These are phyloP conservation scores for Leptographium galeiforme DNA, from an alignment of 2,329 filamentous ascomycete species.

Conservation along the genomic window DNA sequence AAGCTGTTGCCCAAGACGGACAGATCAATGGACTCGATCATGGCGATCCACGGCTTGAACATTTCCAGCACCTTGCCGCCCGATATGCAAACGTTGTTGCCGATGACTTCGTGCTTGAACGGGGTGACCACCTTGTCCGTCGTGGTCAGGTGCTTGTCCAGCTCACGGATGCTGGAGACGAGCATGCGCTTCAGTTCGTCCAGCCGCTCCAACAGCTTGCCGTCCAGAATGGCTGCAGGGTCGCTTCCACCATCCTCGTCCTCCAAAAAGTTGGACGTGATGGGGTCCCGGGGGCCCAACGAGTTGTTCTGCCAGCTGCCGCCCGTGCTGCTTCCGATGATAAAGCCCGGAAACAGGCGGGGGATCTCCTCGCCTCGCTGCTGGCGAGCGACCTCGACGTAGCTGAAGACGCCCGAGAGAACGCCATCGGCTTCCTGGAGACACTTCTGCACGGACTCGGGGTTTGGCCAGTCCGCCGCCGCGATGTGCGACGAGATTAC, in stretches of 20 bases:
- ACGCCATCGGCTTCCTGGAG: slow-evolving; percentile 96
- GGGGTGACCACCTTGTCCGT: slow-evolving; percentile 73
- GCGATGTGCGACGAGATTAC: slow-evolving; percentile 97
- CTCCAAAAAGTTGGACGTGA: slow-evolving; percentile 74
- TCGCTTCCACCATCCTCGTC: slow-evolving; percentile 63
- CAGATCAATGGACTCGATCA: slow-evolving; percentile 85
- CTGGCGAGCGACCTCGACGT: slow-evolving; percentile 87
- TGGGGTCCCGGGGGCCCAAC: slow-evolving; percentile 50
- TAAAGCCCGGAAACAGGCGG: slow-evolving; percentile 84
- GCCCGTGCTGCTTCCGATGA: slow-evolving; percentile 69
- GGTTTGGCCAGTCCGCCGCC: slow-evolving; percentile 86
- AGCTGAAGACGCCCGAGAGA: slow-evolving; percentile 84
- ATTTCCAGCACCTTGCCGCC: slow-evolving; percentile 73
- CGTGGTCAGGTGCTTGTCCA: slow-evolving; percentile 71
- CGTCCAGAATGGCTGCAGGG: slow-evolving; percentile 61
- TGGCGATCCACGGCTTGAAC: slow-evolving; percentile 79
- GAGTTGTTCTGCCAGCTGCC: slow-evolving; percentile 78
- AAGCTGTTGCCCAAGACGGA: slow-evolving; percentile 63
- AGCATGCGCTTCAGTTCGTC: slow-evolving; percentile 79
- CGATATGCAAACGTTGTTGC: slow-evolving; percentile 68
- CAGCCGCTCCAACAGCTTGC: slow-evolving; percentile 64
- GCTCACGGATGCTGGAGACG: slow-evolving; percentile 69
- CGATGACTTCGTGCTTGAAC: slow-evolving; percentile 63
- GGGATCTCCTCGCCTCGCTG: slow-evolving; percentile 89
- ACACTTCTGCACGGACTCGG: slow-evolving; percentile 89